phyloP scores from a whole-genome alignment of 2,329 filamentous ascomycete genomes.

The Monilinia polystroma region DNA sequence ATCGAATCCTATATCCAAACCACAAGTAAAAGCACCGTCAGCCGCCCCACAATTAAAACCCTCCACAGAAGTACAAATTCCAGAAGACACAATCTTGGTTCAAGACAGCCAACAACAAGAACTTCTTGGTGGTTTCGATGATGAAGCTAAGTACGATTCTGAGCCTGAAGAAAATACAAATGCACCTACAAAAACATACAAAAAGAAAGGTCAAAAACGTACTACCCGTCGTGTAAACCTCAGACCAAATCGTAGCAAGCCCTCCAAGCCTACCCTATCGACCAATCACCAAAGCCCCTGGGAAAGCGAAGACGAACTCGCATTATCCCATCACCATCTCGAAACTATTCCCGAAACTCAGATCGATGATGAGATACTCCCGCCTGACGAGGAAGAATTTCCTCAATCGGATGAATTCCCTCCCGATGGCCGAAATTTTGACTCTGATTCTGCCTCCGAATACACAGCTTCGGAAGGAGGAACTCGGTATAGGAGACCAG shows the following conservation, averaged over 20 bases:
- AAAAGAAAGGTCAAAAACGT: slow-evolving; percentile 82
- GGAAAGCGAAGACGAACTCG: slow-evolving; percentile 43
- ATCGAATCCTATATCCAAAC: slow-evolving; percentile 25
- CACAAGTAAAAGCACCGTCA: slow-evolving; percentile 28
- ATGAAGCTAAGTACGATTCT: slow-evolving; percentile 59
- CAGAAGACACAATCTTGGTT: slow-evolving; percentile 44
- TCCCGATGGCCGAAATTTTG: slow-evolving; percentile 38
- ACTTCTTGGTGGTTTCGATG: slow-evolving; percentile 62
- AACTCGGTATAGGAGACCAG: slow-evolving; percentile 39
- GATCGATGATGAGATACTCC: slow-evolving; percentile 24
- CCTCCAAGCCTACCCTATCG: slow-evolving; percentile 42
- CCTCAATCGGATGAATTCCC: slow-evolving; percentile 23
- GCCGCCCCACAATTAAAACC: background rate
- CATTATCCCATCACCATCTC: slow-evolving; percentile 29
- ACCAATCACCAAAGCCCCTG: slow-evolving; percentile 38
- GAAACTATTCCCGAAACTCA: slow-evolving; percentile 34
- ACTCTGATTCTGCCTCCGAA: slow-evolving; percentile 37
- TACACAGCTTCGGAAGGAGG: slow-evolving; percentile 41
- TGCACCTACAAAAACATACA: slow-evolving; percentile 56
- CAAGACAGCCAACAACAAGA: slow-evolving; percentile 45
- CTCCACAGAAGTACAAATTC: slow-evolving; percentile 21
- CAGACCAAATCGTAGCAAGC: slow-evolving; percentile 51
- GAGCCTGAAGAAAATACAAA: slow-evolving; percentile 46
- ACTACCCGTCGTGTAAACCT: slow-evolving; percentile 70
- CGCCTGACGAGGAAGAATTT: slow-evolving; percentile 4